Base-by-base conservation (phyloP, 176 grass and related monocot genomes). In the Raddia guianensis region DNA sequence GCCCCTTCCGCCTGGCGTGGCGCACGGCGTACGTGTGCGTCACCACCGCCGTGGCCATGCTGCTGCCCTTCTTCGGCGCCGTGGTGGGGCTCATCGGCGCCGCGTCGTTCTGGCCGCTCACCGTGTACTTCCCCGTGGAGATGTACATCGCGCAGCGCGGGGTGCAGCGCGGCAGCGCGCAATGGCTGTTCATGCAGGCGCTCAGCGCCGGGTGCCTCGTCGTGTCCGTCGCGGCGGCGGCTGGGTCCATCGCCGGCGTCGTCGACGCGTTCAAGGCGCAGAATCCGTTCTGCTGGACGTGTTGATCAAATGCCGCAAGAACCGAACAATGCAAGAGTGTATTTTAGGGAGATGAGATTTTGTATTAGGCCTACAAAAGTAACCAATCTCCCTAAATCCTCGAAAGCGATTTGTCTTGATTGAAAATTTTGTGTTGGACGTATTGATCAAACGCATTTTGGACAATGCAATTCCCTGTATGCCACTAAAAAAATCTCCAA, bases 101-200 rank as follows among this genome's bases (percentile, higher is more conserved):
- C 47, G 64, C 49, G 48, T 89, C 44, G 1, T 93, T 93, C 91
- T 93, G 91, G 87, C 87, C 87, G 15, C 91, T 93, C 78, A 93
- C 91, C 63, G 91, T 93, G 12, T 93, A 87, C 81, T 93, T 90
- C 81, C 91, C 91, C 8, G 91, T 93, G 14, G 89, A 91, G 75
- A 97, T 97, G 94, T 94, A 94, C 86, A 93, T 90, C 48, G 76
- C 44, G 18, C 87, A 85, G 82, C 78, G 79, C 19, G 66, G 53
- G 76, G 72, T 93, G 58, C 73, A 47, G 72, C 73, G 80, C 46
- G 75, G 84, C 50, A 87, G 87, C 21, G 66, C 65, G 14, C 78
- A 75, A 40, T 84, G 70, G 70, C 12, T 80, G 37, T 84, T 81
- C 72, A 63, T 91, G 6, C 73, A 88, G 55, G 63, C 56, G 85